Conservation (phyloP, 345 rosid genomes). For the Litchi chinensis region DNA sequence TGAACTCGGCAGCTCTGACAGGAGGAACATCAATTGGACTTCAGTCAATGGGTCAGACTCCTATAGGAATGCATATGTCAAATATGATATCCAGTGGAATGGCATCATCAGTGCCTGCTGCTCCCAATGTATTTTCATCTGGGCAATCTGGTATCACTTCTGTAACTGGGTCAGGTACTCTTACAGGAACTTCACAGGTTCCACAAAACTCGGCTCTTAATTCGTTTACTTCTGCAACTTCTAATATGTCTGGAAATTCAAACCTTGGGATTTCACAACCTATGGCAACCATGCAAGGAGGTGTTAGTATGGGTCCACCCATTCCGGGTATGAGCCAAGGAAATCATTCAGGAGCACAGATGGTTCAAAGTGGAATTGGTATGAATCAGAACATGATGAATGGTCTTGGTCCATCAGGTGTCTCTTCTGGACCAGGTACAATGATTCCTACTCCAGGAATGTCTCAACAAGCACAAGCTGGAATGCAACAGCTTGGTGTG, state of each 20-base stretch:
- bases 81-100: slow-evolving; percentile 95
- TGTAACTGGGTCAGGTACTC: slow-evolving; percentile 65
- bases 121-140: slow-evolving; percentile 75
- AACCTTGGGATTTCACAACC: slow-evolving; percentile 81
- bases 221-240: slow-evolving; percentile 58
- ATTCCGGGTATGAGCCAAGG: slow-evolving; percentile 79
- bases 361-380: slow-evolving; percentile 78
- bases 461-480: slow-evolving; percentile 70
- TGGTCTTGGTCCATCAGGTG: slow-evolving; percentile 66
- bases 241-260: slow-evolving; percentile 66
- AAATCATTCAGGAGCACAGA: slow-evolving; percentile 71
- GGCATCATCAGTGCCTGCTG: slow-evolving; percentile 76
- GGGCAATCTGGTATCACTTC: slow-evolving; percentile 69
- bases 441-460: slow-evolving; percentile 96
- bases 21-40: slow-evolving; percentile 89
- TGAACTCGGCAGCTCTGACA: slow-evolving; percentile 80
- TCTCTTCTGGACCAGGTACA: slow-evolving; percentile 70
- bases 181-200: slow-evolving; percentile 62
- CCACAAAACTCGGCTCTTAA: slow-evolving; percentile 58
- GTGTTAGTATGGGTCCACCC: slow-evolving; percentile 52
- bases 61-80: slow-evolving; percentile 94
- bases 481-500: slow-evolving; percentile 65
- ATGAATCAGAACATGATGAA: slow-evolving; percentile 76
- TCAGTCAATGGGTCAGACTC: slow-evolving; percentile 72
- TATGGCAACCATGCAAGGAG: slow-evolving; percentile 54